Conservation (phyloP, 2,329 filamentous ascomycete genomes). For the Talaromyces verruculosus region DNA sequence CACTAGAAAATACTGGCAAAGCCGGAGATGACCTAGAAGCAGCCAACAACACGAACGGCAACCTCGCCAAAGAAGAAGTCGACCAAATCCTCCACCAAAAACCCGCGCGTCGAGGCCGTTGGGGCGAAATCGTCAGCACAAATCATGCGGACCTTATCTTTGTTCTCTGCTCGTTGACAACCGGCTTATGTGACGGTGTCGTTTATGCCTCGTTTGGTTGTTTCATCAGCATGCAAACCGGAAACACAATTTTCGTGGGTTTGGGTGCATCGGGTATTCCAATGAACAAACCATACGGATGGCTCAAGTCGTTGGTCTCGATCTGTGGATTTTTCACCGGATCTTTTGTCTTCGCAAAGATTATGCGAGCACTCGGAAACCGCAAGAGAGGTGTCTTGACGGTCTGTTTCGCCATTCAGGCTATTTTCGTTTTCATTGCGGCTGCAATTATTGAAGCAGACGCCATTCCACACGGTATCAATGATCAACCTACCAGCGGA, state of each 20-base stretch:
- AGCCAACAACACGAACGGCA: not conserved
- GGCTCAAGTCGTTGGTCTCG: conserved; percentile 47
- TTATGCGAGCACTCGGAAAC: conserved; percentile 39
- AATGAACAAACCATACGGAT: conserved; percentile 41
- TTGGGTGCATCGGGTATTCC: conserved; percentile 46
- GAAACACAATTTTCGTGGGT: conserved; percentile 50
- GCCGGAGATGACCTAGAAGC: not conserved
- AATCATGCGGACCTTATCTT: conserved; percentile 40
- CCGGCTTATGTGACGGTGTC: conserved; percentile 47
- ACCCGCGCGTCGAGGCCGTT: conserved; percentile 23
- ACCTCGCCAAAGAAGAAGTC: not conserved
- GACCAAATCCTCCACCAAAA: not conserved
- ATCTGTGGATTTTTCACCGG: conserved; percentile 46
- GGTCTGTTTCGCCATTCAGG: conserved; percentile 44
- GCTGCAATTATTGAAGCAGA: conserved; percentile 42
- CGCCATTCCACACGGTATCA: conserved; percentile 37
- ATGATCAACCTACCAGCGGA: conserved; percentile 27
- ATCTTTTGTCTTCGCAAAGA: conserved; percentile 40
- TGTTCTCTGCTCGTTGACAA: conserved; percentile 42
- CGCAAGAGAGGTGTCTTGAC: conserved; percentile 40
- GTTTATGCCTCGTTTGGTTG: conserved; percentile 50
- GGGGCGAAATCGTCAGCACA: conserved; percentile 33
- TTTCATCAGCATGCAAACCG: conserved; percentile 51
- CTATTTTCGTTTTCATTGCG: conserved; percentile 40
- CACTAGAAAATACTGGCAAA: not conserved